These are phyloP conservation scores for Trichoderma atroviride DNA, from an alignment of 2,329 filamentous ascomycete genomes.

Conservation along the genomic window DNA sequence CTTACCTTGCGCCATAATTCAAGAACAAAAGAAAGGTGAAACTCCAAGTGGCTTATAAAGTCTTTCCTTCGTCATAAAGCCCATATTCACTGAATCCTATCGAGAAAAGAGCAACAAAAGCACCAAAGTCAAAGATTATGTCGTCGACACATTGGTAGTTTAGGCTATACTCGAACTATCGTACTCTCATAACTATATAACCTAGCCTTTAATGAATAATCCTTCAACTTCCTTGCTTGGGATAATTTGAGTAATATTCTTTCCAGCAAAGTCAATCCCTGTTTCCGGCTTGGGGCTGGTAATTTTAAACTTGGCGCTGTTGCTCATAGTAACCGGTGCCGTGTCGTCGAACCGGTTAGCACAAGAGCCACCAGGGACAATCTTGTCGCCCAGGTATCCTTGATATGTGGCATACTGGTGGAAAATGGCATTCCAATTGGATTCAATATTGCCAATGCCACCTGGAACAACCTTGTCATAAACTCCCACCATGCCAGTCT, in stretches of 20 bases:
- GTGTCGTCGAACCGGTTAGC: not conserved
- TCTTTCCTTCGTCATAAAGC: too few species aligned
- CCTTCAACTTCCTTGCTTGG: not conserved
- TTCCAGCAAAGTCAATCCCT: not conserved
- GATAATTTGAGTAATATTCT: not conserved
- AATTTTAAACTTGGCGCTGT: not conserved
- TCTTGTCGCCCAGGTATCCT: not conserved
- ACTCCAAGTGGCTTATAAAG: too few species aligned
- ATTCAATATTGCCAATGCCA: not conserved
- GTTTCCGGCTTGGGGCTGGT: not conserved
- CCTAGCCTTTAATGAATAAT: not conserved
- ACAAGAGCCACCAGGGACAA: not conserved
- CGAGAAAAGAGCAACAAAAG: too few species aligned
- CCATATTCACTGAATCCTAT: too few species aligned
- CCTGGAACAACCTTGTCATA: not conserved
- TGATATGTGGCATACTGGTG: not conserved
- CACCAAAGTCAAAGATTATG: too few species aligned
- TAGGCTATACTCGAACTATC: too few species aligned
- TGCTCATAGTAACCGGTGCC: not conserved
- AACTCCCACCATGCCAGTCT: not conserved
- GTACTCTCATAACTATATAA: too few species aligned
- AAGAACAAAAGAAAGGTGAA: too few species aligned
- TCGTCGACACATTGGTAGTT: too few species aligned
- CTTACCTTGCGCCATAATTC: too few species aligned
- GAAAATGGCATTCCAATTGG: not conserved